A percentile compares a stretch with the other conserved stretches of the same genome.
These are phyloP conservation scores for Heliosperma pusillum DNA, from an alignment of 148 eudicot genomes.

Conservation along the genomic window DNA sequence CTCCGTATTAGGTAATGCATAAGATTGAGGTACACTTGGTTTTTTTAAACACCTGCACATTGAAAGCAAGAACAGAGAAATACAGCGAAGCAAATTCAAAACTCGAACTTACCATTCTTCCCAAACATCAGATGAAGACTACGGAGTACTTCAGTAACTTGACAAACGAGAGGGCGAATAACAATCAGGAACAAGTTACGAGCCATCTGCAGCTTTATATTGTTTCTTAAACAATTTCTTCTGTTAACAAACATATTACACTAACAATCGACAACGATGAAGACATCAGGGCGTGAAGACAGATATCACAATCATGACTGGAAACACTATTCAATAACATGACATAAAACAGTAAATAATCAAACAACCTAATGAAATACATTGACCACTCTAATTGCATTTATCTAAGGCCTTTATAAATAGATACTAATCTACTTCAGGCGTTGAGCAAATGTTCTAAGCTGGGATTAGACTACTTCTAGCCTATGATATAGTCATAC, in stretches of 20 bases:
- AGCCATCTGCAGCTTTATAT: background rate
- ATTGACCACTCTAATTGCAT: conserved; percentile 11
- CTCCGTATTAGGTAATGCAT: too few relatives aligned
- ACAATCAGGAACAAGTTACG: background rate
- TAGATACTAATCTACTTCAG: conserved; percentile 19
- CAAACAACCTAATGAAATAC: conserved; percentile 6
- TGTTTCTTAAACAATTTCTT: conserved; percentile 5
- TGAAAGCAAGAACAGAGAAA: too few relatives aligned
- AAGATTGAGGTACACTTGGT: too few relatives aligned
- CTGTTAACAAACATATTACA: background rate
- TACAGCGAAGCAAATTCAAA: too few relatives aligned
- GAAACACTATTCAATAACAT: background rate
- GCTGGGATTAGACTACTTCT: conserved; percentile 25
- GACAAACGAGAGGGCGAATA: too few relatives aligned
- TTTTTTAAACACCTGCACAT: too few relatives aligned
- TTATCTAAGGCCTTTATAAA: conserved; percentile 13
- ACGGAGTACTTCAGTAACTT: too few relatives aligned
- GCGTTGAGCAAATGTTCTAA: conserved; percentile 12
- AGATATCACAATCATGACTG: background rate
- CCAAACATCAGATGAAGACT: too few relatives aligned
- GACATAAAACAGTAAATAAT: conserved; percentile 11
- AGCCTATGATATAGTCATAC: conserved; percentile 30
- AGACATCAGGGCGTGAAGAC: background rate
- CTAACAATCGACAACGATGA: background rate
- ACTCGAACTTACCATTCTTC: too few relatives aligned